Evolutionary conservation across 176 grass and related monocot genomes (phyloP).

Genomic region (Alopecurus myosuroides): DNA sequence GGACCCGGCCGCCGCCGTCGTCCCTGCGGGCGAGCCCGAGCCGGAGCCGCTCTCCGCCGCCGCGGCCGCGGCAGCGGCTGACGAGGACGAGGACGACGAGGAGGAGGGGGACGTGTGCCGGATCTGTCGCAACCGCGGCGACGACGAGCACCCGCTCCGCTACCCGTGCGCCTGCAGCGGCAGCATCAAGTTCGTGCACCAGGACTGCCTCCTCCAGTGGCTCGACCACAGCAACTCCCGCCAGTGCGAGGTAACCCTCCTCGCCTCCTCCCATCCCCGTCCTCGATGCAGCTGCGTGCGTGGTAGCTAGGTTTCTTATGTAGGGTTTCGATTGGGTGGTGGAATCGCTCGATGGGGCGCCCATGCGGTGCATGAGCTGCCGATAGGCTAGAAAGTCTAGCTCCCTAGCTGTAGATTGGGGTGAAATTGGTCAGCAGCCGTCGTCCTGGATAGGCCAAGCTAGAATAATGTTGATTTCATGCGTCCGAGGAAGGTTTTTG

Average conservation of each 20-base stretch:
- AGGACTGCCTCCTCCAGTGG: constrained; percentile 99
- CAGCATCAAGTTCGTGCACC: constrained; percentile 98
- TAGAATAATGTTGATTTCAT: not conserved
- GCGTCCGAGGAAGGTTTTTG: not conserved
- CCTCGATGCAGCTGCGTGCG: not conserved
- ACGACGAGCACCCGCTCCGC: constrained; percentile 76
- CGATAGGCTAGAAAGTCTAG: not conserved
- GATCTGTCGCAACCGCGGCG: constrained; percentile 99
- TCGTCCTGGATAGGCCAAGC: not conserved
- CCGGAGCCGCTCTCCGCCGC: constrained; percentile 14
- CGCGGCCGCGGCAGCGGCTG: not conserved
- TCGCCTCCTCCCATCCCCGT: not conserved
- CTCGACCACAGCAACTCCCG: constrained; percentile 97
- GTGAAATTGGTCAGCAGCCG: not conserved
- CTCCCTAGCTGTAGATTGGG: not conserved
- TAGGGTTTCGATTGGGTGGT: constrained; percentile 5
- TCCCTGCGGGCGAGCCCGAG: constrained; percentile 19
- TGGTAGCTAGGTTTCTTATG: not conserved
- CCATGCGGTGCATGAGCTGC: not conserved
- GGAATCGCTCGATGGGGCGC: constrained; percentile 6
- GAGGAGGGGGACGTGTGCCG: constrained; percentile 90
- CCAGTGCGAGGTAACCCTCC: constrained; percentile 81
- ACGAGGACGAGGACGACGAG: constrained; percentile 50
- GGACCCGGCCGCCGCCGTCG: constrained; percentile 1
- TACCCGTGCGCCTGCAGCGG: constrained; percentile 99